Base-by-base conservation (phyloP, 2,329 filamentous ascomycete genomes). In the Calycina herbarum region DNA sequence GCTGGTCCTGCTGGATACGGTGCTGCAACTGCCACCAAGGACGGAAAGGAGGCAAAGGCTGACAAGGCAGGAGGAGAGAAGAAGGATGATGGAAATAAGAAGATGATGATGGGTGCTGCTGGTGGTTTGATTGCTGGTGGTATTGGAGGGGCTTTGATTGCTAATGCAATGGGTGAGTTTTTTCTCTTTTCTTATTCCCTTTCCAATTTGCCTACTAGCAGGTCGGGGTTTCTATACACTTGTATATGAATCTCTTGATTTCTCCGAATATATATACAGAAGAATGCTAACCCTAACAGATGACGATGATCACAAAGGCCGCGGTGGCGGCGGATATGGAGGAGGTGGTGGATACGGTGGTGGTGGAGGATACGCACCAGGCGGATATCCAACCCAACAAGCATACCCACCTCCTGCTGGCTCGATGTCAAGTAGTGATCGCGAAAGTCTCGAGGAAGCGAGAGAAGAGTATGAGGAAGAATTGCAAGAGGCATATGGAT, bases 81-180 rank as follows among this genome's bases (percentile, higher is more conserved):
- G 81, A 67, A 67, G 48, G 60, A 64, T 51, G 64, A 67, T 59
- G 80, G 82, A 31, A 80, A 79, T 63, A 81, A 82, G 42, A 82
- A 82, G 71, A 79, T 85, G 71, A 74, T 88, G 24, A 78, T 85
- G 45, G 85, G 82, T 27, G 86, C 82, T 62, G 83, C 83, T 5
- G 87, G 81, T 56, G 87, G 86, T 73, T 67, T 88, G 33, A 86
- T 84, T 0, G 78, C 82, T 8, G 85, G 85, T 67, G 83, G 81
- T 56, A 73, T 86, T 40, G 87, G 83, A 11, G 86, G 86, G 58
- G 87, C 85, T 3, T 73, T 86, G 42, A 75, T 89, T 64, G 82
- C 82, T 13, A 80, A 87, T 72, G 83, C 83, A 62, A 68, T 86
- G 15, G 78, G 86, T 89, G 80, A 65, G 82, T 79, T 60, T 11